Evolutionary conservation across 169 alveolate genomes (phyloP).

Genomic region (Theileria parva): DNA sequence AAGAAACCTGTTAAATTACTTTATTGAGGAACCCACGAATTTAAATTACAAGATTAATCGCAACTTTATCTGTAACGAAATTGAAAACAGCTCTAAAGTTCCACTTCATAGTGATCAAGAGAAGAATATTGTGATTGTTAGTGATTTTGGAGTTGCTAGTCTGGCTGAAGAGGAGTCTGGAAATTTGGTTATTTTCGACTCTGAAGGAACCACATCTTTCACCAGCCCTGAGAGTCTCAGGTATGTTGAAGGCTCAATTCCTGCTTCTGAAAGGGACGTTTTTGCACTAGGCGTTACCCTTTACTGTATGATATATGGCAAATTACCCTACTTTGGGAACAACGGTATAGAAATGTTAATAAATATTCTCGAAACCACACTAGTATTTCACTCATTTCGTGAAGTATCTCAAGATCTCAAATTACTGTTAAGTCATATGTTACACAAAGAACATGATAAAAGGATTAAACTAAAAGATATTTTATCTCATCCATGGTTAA

Average conservation of each 20-base stretch:
- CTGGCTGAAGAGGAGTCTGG: slow-evolving; percentile 21
- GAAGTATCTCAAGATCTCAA: slow-evolving; percentile 24
- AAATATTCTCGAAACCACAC: slow-evolving; percentile 41
- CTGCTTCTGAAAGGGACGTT: slow-evolving; percentile 45
- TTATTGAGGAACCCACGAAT: background rate
- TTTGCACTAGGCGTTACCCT: slow-evolving; percentile 61
- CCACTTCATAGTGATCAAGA: background rate
- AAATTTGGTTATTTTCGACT: slow-evolving; percentile 40
- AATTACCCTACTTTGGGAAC: slow-evolving; percentile 44
- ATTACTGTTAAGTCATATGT: slow-evolving; percentile 32
- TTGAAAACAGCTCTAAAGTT: background rate
- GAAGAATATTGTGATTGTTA: slow-evolving; percentile 13
- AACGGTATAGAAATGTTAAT: slow-evolving; percentile 37
- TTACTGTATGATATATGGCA: slow-evolving; percentile 58
- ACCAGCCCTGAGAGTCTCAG: slow-evolving; percentile 54
- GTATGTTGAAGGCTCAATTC: slow-evolving; percentile 46
- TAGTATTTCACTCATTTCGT: slow-evolving; percentile 21
- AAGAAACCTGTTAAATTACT: slow-evolving; percentile 1
- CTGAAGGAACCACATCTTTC: slow-evolving; percentile 59
- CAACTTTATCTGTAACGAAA: background rate
- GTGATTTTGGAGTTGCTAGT: slow-evolving; percentile 60
- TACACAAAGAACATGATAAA: slow-evolving; percentile 28
- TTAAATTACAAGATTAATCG: slow-evolving; percentile 13
- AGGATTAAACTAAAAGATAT: slow-evolving; percentile 10
- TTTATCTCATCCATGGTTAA: slow-evolving; percentile 53